These are phyloP conservation scores for Tetrahymena thermophila DNA, from an alignment of 73 alveolate genomes.

Conservation along the genomic window DNA sequence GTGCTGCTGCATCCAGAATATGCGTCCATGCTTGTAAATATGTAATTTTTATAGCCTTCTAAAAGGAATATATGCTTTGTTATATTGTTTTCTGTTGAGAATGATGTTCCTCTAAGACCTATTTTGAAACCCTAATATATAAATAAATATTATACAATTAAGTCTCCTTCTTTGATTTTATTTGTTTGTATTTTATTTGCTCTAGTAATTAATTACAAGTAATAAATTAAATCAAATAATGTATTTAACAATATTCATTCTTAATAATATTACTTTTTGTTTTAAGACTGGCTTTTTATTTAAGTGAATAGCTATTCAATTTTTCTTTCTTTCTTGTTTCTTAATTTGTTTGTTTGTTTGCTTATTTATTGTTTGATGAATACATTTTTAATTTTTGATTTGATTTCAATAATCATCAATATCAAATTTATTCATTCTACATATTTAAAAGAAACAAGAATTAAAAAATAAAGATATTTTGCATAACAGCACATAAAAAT, in stretches of 20 bases:
- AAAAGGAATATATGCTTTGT: background rate
- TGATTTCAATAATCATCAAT: background rate
- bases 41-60: background rate
- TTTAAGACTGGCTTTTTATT: background rate
- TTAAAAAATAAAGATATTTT: background rate
- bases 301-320: background rate
- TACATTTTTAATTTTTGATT: background rate
- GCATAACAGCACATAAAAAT: background rate
- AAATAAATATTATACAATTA: background rate
- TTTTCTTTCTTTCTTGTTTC: background rate
- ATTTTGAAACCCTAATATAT: background rate
- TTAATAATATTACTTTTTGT: background rate
- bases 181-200: background rate
- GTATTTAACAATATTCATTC: background rate
- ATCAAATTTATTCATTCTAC: background rate
- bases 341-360: background rate
- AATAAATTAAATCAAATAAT: background rate
- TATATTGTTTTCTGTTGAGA: background rate
- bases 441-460: background rate
- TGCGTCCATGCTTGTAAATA: background rate
- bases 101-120: background rate
- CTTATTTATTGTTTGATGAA: background rate
- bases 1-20: constrained; percentile 1
- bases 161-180: background rate
- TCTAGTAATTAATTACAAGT: background rate